These are phyloP conservation scores for Beauveria rudraprayagi DNA, from an alignment of 2,329 filamentous ascomycete species.

Conservation along the genomic window DNA sequence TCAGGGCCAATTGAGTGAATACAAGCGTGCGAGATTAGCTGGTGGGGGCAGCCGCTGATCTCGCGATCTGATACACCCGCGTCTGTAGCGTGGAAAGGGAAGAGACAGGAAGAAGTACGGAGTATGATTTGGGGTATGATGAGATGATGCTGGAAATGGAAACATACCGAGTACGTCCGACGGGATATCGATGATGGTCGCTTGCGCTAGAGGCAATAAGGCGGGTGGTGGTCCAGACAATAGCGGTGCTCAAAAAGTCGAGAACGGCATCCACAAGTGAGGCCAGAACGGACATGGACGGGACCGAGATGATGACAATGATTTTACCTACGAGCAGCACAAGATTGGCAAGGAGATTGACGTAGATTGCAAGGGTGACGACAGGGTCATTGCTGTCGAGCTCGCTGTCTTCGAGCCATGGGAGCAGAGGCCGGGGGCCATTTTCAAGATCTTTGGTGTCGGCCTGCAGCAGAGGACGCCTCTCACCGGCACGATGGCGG, in stretches of 20 bases:
- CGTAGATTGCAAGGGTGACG: slow-evolving; percentile 79
- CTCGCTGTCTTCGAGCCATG: slow-evolving; percentile 63
- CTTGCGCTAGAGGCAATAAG: slow-evolving; percentile 58
- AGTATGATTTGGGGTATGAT: background rate
- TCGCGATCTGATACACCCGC: background rate
- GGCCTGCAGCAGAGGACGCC: slow-evolving; percentile 20
- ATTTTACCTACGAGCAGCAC: slow-evolving; percentile 70
- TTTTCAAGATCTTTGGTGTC: slow-evolving; percentile 24
- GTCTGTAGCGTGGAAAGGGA: background rate
- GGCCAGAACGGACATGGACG: slow-evolving; percentile 73
- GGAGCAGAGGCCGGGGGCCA: slow-evolving; percentile 41
- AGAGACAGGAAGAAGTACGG: background rate
- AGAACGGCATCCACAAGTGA: slow-evolving; percentile 71
- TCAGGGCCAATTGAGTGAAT: background rate
- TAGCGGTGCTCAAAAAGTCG: slow-evolving; percentile 73
- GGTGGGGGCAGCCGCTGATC: background rate
- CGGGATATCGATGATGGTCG: slow-evolving; percentile 68
- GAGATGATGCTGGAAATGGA: background rate
- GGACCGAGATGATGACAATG: slow-evolving; percentile 67
- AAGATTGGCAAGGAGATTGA: slow-evolving; percentile 74
- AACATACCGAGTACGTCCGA: slow-evolving; percentile 55
- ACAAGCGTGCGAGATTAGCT: background rate
- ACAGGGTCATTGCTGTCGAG: slow-evolving; percentile 65
- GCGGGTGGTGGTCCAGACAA: slow-evolving; percentile 70
- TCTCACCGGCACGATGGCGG: slow-evolving; percentile 16